Percentiles rank a stretch among this genome's conserved stretches.
These are phyloP conservation scores for Xylaria sp. DNA, from an alignment of 2,329 filamentous ascomycete species.

Conservation along the genomic window DNA sequence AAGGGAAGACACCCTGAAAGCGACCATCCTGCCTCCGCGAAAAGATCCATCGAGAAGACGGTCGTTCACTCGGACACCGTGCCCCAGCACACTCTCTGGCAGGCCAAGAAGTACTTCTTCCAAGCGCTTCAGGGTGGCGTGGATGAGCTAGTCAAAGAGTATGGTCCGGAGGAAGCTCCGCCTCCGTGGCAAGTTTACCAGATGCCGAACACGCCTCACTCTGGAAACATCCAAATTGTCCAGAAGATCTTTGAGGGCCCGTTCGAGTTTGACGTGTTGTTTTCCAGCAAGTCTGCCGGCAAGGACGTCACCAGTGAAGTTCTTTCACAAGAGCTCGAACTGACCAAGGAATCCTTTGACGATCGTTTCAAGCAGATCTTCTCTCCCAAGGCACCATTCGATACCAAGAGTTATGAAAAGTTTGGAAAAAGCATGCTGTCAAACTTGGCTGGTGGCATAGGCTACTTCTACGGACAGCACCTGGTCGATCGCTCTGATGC, in stretches of 20 bases:
- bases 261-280: constrained; percentile 92
- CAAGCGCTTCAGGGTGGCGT: constrained; percentile 49
- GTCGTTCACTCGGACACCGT: constrained; percentile 66
- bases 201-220: constrained; percentile 60
- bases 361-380: constrained; percentile 70
- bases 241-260: constrained; percentile 87
- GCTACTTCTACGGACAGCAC: constrained; percentile 87
- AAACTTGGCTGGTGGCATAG: constrained; percentile 88
- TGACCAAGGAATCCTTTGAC: constrained; percentile 62
- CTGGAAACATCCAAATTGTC: constrained; percentile 78
- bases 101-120: constrained; percentile 63
- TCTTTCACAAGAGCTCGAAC: constrained; percentile 64
- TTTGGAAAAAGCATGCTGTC: constrained; percentile 92
- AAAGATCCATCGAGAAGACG: constrained; percentile 70
- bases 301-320: constrained; percentile 53
- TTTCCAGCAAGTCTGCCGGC: constrained; percentile 68
- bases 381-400: constrained; percentile 70
- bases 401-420: constrained; percentile 62
- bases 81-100: constrained; percentile 70
- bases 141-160: constrained; percentile 44
- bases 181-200: constrained; percentile 84
- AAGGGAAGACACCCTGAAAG: constrained; percentile 55
- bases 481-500: constrained; percentile 87
- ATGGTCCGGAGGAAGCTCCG: constrained; percentile 58
- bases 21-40: constrained; percentile 59